Evolutionary conservation across 2,329 filamentous ascomycete species (phyloP).

Genomic region (Phialophora macrospora): DNA sequence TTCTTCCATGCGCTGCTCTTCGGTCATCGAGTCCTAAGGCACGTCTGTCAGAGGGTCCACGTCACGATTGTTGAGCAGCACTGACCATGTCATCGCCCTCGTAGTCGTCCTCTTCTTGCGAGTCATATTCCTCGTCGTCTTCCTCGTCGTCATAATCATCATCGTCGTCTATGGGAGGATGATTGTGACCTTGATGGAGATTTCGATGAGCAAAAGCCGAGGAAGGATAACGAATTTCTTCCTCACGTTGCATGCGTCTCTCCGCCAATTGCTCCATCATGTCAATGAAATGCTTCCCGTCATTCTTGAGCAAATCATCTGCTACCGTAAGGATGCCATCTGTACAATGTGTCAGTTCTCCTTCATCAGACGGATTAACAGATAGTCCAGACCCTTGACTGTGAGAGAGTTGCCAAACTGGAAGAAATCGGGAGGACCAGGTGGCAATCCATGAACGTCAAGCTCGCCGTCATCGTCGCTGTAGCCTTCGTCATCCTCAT

Average conservation of each 20-base stretch:
- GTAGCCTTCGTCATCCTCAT: conserved; percentile 72
- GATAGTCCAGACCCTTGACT: conserved; percentile 71
- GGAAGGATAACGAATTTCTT: conserved; percentile 76
- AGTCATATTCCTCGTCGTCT: conserved; percentile 69
- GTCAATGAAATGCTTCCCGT: conserved; percentile 99
- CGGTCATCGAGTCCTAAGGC: conserved; percentile 86
- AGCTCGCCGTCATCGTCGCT: conserved; percentile 67
- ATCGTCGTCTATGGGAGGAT: conserved; percentile 74
- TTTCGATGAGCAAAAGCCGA: conserved; percentile 62
- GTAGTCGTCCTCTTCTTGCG: conserved; percentile 67
- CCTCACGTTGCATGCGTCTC: conserved; percentile 94
- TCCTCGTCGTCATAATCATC: conserved; percentile 78
- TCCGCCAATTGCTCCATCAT: conserved; percentile 99
- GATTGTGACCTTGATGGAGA: conserved; percentile 73
- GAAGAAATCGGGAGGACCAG: conserved; percentile 83
- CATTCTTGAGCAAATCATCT: conserved; percentile 97
- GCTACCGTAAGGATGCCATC: conserved; percentile 98
- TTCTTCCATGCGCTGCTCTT: conserved; percentile 99
- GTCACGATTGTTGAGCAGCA: conserved; percentile 40
- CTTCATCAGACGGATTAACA: conserved; percentile 18
- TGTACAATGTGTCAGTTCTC: conserved; percentile 42
- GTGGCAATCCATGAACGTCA: conserved; percentile 67
- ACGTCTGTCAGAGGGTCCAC: conserved; percentile 45
- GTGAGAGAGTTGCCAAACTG: conserved; percentile 97
- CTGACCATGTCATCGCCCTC: conserved; percentile 69